Conservation (phyloP, 1,284 basidiomycete species). For the Sanghuangporus weigelae region DNA sequence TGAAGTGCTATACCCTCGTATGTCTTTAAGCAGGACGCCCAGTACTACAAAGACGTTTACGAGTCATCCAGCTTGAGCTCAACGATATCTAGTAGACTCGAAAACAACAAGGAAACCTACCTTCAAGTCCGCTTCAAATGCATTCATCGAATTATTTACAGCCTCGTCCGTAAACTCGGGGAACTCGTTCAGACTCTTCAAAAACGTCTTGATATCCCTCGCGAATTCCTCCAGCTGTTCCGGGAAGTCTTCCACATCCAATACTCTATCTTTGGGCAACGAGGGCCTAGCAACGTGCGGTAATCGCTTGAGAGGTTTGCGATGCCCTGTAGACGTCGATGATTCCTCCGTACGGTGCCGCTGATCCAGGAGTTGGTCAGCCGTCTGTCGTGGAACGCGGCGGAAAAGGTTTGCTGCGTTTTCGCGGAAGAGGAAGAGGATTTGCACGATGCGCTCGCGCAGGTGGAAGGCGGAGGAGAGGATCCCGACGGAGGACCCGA, state of each 20-base stretch:
- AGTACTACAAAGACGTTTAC: slow-evolving; percentile 40
- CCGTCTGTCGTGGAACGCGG: slow-evolving; percentile 44
- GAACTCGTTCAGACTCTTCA: slow-evolving; percentile 66
- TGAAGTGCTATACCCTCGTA: slow-evolving; percentile 43
- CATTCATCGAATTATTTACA: slow-evolving; percentile 58
- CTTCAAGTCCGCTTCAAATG: slow-evolving; percentile 64
- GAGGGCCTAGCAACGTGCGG: slow-evolving; percentile 47
- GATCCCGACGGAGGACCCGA: slow-evolving; percentile 68
- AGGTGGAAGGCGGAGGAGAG: slow-evolving; percentile 64
- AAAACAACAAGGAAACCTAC: slow-evolving; percentile 28
- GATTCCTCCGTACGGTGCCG: slow-evolving; percentile 31
- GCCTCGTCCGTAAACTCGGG: slow-evolving; percentile 70
- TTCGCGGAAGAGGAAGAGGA: slow-evolving; percentile 61
- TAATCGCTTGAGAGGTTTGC: slow-evolving; percentile 27
- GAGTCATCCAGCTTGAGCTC: not conserved
- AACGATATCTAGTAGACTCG: not conserved
- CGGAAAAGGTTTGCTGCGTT: slow-evolving; percentile 70
- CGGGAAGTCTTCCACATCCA: slow-evolving; percentile 62
- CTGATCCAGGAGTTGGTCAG: slow-evolving; percentile 36
- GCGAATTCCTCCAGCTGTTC: slow-evolving; percentile 54
- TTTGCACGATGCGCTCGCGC: slow-evolving; percentile 59
- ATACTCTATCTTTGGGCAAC: slow-evolving; percentile 33
- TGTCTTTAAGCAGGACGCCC: slow-evolving; percentile 60
- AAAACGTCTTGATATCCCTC: slow-evolving; percentile 54
- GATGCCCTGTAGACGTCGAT: slow-evolving; percentile 24